A percentile compares a stretch with the other conserved stretches of the same genome.
Evolutionary conservation across 306 rosid species (phyloP).

Genomic region (Trifolium fragiferum): DNA sequence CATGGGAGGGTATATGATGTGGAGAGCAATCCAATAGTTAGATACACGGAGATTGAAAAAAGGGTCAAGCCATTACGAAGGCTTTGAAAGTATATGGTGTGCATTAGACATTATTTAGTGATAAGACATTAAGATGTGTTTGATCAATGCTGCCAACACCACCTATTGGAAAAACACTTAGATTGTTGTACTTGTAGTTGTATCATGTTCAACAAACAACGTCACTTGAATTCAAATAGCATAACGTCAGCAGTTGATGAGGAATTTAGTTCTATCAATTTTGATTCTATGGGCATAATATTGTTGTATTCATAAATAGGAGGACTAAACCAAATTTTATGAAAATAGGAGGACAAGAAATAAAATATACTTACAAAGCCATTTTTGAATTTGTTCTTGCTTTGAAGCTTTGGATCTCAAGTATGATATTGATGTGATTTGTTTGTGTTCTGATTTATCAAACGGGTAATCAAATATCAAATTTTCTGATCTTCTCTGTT

Average conservation of each 20-base stretch:
- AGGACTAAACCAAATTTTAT: not conserved
- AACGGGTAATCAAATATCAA: slow-evolving; percentile 20
- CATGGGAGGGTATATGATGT: not conserved
- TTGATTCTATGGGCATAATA: not conserved
- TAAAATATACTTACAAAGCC: not conserved
- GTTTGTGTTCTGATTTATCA: slow-evolving; percentile 20
- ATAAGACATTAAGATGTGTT: not conserved
- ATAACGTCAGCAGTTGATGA: not conserved
- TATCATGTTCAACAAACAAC: slow-evolving; percentile 9
- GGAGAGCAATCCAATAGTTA: slow-evolving; percentile 8
- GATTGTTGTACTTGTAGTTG: not conserved
- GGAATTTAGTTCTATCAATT: not conserved
- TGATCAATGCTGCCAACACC: not conserved
- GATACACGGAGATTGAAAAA: not conserved
- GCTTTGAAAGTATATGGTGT: not conserved
- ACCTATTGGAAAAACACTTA: not conserved
- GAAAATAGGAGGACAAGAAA: not conserved
- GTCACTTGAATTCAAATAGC: slow-evolving; percentile 6
- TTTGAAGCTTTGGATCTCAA: slow-evolving; percentile 38
- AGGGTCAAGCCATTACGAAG: not conserved
- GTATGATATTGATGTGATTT: not conserved
- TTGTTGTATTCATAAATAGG: slow-evolving; percentile 9
- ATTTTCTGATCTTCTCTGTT: slow-evolving; percentile 32
- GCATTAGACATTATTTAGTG: slow-evolving; percentile 2
- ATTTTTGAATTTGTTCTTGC: slow-evolving; percentile 26